These are phyloP conservation scores for Aspergillus jensenii DNA, from an alignment of 2,329 filamentous ascomycete species.

Conservation along the genomic window DNA sequence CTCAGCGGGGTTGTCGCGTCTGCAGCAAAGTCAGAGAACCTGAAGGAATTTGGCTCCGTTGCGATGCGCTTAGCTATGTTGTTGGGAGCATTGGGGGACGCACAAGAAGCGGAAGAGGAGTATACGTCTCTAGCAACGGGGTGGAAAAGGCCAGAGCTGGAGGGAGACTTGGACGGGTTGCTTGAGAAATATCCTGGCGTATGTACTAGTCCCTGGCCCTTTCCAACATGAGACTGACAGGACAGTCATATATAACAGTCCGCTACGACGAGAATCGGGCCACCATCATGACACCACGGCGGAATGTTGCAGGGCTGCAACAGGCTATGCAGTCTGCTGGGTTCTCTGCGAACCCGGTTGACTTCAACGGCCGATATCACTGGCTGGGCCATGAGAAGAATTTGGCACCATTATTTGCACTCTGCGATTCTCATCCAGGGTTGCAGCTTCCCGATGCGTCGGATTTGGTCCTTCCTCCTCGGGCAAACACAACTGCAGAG, in stretches of 20 bases:
- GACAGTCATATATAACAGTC: conserved; percentile 19
- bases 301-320: conserved; percentile 5
- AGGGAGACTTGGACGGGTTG: neutral
- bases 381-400: conserved; percentile 14
- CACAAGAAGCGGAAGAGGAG: conserved; percentile 12
- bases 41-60: conserved; percentile 12
- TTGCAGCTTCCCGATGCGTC: conserved; percentile 16
- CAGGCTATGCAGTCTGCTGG: conserved; percentile 12
- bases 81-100: conserved; percentile 17
- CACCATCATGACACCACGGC: conserved; percentile 18
- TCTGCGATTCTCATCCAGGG: conserved; percentile 8
- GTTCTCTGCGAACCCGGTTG: conserved; percentile 12
- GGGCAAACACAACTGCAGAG: conserved; percentile 5
- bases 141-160: conserved; percentile 8
- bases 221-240: neutral
- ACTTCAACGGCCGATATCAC: conserved; percentile 22
- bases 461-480: neutral
- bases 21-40: neutral
- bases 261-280: conserved; percentile 16
- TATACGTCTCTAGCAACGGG: conserved; percentile 17
- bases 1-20: conserved; percentile 16
- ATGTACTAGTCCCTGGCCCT: neutral
- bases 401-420: conserved; percentile 1
- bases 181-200: conserved; percentile 10
- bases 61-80: conserved; percentile 16